Percentiles rank a stretch among this genome's conserved stretches.
These are phyloP conservation scores for Carex arenaria DNA, from an alignment of 202 grass and related monocot species.

Conservation along the genomic window DNA sequence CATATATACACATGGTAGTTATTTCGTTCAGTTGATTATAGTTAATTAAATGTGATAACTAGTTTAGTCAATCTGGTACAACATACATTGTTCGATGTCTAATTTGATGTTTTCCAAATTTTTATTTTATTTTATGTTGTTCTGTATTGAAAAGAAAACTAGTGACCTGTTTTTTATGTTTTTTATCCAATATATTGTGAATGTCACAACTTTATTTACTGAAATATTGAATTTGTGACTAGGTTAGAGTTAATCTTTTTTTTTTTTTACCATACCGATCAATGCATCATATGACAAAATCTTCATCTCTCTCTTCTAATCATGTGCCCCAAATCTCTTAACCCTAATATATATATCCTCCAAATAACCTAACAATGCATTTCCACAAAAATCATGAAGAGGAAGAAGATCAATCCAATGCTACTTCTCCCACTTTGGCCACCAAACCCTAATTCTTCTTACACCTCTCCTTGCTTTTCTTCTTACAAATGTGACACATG, in stretches of 20 bases:
- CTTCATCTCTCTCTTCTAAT: not conserved
- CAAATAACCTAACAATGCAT: not conserved
- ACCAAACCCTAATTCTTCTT: constrained; percentile 26
- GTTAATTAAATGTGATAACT: not conserved
- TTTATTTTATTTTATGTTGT: not conserved
- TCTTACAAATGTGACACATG: not conserved
- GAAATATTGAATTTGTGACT: not conserved
- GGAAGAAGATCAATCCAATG: constrained; percentile 54
- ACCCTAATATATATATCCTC: constrained; percentile 7
- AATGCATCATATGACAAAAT: not conserved
- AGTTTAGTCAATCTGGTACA: too few species aligned
- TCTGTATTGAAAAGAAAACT: too few species aligned
- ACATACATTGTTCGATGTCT: too few species aligned
- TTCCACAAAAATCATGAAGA: constrained; percentile 17
- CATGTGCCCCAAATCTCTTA: not conserved
- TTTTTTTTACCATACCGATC: not conserved
- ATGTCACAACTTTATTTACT: not conserved
- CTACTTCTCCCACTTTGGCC: too few species aligned
- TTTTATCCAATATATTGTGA: too few species aligned
- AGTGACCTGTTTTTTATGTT: too few species aligned
- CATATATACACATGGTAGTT: too few species aligned
- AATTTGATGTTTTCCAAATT: not conserved
- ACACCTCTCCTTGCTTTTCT: not conserved
- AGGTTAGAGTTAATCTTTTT: not conserved
- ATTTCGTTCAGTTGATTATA: not conserved